Evolutionary conservation across 305 asterid species (phyloP).

Genomic region (Solanum hybrid): DNA sequence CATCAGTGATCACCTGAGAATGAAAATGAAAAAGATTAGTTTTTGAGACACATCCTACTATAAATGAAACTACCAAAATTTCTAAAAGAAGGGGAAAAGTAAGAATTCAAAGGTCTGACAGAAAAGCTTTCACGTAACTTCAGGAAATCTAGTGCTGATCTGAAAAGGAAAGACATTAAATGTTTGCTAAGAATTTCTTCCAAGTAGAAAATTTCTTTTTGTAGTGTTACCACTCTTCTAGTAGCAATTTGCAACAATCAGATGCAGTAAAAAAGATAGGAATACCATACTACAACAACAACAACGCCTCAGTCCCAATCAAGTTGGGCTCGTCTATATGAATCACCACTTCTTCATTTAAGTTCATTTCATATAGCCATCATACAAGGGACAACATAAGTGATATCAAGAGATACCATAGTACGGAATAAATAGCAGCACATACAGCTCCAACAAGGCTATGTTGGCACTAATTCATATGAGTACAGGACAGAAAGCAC

Average conservation of each 20-base stretch:
- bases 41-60: neutral
- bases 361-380: neutral
- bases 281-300: neutral
- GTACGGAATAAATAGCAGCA: neutral
- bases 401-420: neutral
- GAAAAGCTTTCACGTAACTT: neutral
- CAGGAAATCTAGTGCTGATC: neutral
- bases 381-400: neutral
- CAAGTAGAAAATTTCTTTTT: neutral
- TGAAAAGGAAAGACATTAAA: neutral
- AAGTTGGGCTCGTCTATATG: neutral
- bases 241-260: slow-evolving; percentile 22
- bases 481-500: neutral
- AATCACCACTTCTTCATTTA: neutral
- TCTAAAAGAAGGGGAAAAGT: neutral
- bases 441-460: neutral
- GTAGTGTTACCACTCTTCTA: neutral
- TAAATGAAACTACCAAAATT: neutral
- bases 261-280: neutral
- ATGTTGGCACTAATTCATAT: neutral
- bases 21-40: neutral
- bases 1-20: slow-evolving; percentile 78
- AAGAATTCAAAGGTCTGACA: neutral
- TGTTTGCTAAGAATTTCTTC: neutral
- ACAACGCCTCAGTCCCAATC: neutral